Evolutionary conservation across 129 eudicot genomes (phyloP).

Genomic region (Dittrichia graveolens): DNA sequence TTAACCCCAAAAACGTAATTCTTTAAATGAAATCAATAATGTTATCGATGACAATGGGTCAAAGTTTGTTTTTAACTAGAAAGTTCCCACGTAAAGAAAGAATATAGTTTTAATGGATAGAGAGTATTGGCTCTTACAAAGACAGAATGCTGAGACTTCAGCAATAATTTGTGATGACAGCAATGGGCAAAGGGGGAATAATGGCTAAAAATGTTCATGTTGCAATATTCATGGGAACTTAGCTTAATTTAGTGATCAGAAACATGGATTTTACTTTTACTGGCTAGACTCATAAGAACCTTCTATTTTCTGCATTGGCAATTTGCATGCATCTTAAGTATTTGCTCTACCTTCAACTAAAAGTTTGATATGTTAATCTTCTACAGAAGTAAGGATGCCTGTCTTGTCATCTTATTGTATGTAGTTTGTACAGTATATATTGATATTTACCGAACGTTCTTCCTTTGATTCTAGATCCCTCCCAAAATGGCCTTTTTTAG

Average conservation of each 20-base stretch:
- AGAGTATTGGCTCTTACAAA: not conserved
- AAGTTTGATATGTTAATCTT: not conserved
- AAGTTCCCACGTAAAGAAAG: too few relatives aligned
- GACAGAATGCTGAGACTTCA: too few relatives aligned
- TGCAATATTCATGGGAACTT: not conserved
- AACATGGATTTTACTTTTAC: not conserved
- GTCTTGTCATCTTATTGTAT: not conserved
- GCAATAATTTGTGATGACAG: not conserved
- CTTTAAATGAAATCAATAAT: too few relatives aligned
- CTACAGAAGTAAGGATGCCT: not conserved
- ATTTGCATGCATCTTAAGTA: not conserved
- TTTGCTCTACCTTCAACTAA: not conserved
- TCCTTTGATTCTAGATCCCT: constrained; percentile 35
- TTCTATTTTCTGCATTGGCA: not conserved
- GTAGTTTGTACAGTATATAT: not conserved
- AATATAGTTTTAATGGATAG: too few relatives aligned
- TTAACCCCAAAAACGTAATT: too few relatives aligned
- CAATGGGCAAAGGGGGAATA: too few relatives aligned
- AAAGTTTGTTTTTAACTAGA: too few relatives aligned
- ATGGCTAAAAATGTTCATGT: not conserved
- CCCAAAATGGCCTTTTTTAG: constrained; percentile 62
- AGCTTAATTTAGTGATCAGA: not conserved
- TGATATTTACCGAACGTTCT: constrained; percentile 6
- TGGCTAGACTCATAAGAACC: not conserved
- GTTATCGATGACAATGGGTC: too few relatives aligned